Percentiles rank a stretch among this genome's conserved stretches.
phyloP scores from a whole-genome alignment of 2,329 filamentous ascomycete genomes.

The Ascochyta koolunga region DNA sequence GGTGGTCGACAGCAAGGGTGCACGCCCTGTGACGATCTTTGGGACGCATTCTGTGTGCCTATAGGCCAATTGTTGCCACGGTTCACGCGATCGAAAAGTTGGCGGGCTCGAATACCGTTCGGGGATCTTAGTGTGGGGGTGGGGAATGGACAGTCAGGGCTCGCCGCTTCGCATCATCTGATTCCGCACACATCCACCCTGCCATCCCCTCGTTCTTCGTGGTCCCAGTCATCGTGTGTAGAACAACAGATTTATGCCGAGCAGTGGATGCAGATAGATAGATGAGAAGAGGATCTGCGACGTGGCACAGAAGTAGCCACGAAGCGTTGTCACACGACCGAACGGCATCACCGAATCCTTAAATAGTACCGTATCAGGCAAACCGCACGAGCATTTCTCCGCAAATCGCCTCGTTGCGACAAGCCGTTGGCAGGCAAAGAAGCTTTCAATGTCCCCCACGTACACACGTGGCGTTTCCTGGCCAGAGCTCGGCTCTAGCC shows the following conservation, averaged over 20 bases:
- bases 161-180: slow-evolving; percentile 44
- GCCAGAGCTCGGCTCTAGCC: slow-evolving; percentile 21
- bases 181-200: slow-evolving; percentile 30
- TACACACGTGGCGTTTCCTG: slow-evolving; percentile 28
- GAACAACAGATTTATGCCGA: slow-evolving; percentile 23
- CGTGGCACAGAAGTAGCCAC: slow-evolving; percentile 35
- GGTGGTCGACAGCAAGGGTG: slow-evolving; percentile 37
- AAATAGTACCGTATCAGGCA: background rate
- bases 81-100: slow-evolving; percentile 42
- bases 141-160: slow-evolving; percentile 32
- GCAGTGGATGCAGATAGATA: slow-evolving; percentile 34
- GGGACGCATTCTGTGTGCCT: slow-evolving; percentile 29
- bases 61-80: slow-evolving; percentile 43
- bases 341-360: background rate
- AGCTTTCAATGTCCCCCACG: slow-evolving; percentile 31
- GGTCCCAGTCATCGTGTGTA: slow-evolving; percentile 36
- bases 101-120: slow-evolving; percentile 39
- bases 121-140: slow-evolving; percentile 48
- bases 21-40: slow-evolving; percentile 47
- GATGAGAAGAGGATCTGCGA: slow-evolving; percentile 32
- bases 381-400: background rate
- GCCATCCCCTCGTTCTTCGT: slow-evolving; percentile 32
- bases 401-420: slow-evolving; percentile 1
- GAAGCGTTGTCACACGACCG: slow-evolving; percentile 8
- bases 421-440: slow-evolving; percentile 3